Conservation (phyloP, 768 basidiomycete genomes). For the Podaxis sp. region DNA sequence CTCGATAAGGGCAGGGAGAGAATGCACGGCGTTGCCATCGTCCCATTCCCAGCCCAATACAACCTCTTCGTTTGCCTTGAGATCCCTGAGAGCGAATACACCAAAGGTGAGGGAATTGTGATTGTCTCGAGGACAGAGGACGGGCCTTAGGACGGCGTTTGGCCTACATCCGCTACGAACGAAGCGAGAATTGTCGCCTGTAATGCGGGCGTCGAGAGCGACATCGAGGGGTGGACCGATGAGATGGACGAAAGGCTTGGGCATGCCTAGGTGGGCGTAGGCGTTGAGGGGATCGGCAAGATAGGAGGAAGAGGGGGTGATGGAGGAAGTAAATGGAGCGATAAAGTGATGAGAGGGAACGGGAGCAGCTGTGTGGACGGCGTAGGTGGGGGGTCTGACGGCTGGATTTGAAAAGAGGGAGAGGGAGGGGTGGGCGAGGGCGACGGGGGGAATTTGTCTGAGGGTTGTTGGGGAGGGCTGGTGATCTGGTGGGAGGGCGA, state of each 20-base stretch:
- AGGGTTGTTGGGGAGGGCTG: constrained; percentile 14
- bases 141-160: constrained; percentile 62
- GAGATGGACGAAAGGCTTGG: constrained; percentile 81
- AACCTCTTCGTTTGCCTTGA: constrained; percentile 81
- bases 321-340: constrained; percentile 59
- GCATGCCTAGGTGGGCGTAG: constrained; percentile 81
- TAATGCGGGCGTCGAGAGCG: constrained; percentile 76
- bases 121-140: constrained; percentile 35
- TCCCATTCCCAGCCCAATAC: constrained; percentile 98
- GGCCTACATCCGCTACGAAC: constrained; percentile 65
- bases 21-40: constrained; percentile 83
- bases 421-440: constrained; percentile 29
- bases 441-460: constrained; percentile 23
- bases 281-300: constrained; percentile 80
- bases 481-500: constrained; percentile 20
- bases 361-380: constrained; percentile 61
- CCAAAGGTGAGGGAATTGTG: constrained; percentile 57
- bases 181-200: constrained; percentile 64
- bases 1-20: constrained; percentile 66
- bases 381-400: constrained; percentile 58
- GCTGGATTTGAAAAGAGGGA: constrained; percentile 31
- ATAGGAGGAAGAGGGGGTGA: constrained; percentile 69
- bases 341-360: constrained; percentile 58
- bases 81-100: constrained; percentile 74
- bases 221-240: constrained; percentile 76